A percentile compares a stretch with the other conserved stretches of the same genome.
These are phyloP conservation scores for Davidsoniella neocaledoniae DNA, from an alignment of 2,329 filamentous ascomycete genomes.

Conservation along the genomic window DNA sequence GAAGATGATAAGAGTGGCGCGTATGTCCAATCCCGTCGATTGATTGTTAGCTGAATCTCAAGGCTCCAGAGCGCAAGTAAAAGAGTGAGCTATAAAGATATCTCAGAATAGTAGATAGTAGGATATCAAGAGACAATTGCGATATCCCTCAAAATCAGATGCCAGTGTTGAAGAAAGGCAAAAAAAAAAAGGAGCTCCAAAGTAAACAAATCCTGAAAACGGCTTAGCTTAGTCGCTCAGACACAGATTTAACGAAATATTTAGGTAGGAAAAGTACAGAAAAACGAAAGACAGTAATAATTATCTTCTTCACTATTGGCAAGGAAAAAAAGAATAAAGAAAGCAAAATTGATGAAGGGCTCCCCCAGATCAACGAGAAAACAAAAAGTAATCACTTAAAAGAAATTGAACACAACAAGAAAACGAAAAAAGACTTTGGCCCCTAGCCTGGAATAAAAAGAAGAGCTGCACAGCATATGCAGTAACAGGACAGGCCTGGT, in stretches of 20 bases:
- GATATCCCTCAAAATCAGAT: no score
- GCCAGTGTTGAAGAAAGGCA: no score
- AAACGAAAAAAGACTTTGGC: slow-evolving; percentile 1
- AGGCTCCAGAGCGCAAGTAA: neutral
- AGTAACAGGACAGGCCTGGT: neutral
- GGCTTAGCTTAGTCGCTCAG: neutral
- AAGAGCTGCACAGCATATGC: no score
- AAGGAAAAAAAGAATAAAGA: no score
- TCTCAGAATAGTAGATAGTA: neutral
- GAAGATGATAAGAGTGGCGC: no score
- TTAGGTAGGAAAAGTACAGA: neutral
- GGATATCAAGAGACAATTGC: neutral
- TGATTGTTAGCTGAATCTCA: no score
- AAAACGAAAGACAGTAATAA: neutral
- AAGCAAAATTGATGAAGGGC: no score
- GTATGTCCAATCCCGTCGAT: neutral
- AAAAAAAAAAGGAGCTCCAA: neutral
- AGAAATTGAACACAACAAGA: neutral
- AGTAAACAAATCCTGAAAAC: neutral
- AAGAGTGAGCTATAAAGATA: neutral
- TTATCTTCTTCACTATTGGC: no score
- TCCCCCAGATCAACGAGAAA: neutral
- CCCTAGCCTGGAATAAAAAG: neutral
- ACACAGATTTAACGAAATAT: no score
- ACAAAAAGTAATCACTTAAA: neutral